Percentiles rank a stretch among this genome's conserved stretches.
phyloP scores from a whole-genome alignment of 805 yeast genomes.

The Saccharomycopsis fibuligera region DNA sequence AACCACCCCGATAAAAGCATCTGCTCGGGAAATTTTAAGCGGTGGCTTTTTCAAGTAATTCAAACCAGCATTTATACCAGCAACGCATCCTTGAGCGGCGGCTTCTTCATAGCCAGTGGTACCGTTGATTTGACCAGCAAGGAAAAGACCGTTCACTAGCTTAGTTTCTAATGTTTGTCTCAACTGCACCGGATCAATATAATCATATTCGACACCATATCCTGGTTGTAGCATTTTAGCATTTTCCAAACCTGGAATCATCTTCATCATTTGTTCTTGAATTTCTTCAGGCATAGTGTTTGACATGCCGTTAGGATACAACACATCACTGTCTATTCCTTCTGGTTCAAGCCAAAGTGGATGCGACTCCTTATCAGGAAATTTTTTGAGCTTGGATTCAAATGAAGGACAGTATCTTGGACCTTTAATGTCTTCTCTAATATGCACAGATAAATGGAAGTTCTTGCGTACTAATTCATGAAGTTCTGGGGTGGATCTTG shows the following conservation, averaged over 20 bases:
- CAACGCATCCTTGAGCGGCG: conserved; percentile 91
- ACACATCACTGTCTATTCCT: conserved; percentile 78
- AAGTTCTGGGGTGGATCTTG: conserved; percentile 68
- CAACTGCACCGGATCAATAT: conserved; percentile 88
- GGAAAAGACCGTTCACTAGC: conserved; percentile 62
- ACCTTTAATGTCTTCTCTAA: conserved; percentile 88
- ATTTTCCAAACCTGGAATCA: conserved; percentile 85
- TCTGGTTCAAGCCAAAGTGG: conserved; percentile 96
- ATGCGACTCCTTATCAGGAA: conserved; percentile 70
- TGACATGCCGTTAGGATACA: conserved; percentile 95
- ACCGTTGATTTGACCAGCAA: conserved; percentile 98
- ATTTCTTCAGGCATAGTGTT: conserved; percentile 95
- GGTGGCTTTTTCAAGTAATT: conserved; percentile 34
- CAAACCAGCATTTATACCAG: conserved; percentile 93
- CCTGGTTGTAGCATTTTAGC: conserved; percentile 92
- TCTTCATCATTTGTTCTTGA: conserved; percentile 63
- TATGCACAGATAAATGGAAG: conserved; percentile 79
- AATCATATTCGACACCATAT: conserved; percentile 98
- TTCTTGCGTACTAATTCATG: conserved; percentile 66
- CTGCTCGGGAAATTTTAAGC: conserved; percentile 60
- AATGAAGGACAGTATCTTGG: conserved; percentile 97
- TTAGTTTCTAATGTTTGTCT: conserved; percentile 76
- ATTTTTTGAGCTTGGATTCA: conserved; percentile 80
- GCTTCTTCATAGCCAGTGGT: conserved; percentile 99
- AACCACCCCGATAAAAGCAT: conserved; percentile 87